phyloP scores from a whole-genome alignment of 176 grass and related monocot species.

The Rhynchospora pubera region DNA sequence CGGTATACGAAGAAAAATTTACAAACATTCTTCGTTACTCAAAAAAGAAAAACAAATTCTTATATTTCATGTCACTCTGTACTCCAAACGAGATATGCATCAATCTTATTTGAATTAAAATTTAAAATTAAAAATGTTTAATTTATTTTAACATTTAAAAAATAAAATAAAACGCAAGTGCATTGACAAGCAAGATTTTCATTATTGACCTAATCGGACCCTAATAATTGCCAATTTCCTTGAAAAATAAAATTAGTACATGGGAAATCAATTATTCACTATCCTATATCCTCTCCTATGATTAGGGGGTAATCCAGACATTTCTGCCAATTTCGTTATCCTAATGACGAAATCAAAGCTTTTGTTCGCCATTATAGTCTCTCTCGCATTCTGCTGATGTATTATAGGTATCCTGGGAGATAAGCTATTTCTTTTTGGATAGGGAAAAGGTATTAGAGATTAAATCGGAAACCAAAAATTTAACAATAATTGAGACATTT shows the following conservation, averaged over 20 bases:
- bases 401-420: not conserved
- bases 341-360: not conserved
- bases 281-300: not conserved
- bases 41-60: too few relatives aligned
- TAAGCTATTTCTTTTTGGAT: not conserved
- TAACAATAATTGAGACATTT: not conserved
- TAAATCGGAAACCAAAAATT: too few relatives aligned
- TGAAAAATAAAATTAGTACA: not conserved
- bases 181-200: too few relatives aligned
- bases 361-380: conserved; percentile 3
- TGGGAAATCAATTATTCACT: not conserved
- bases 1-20: too few relatives aligned
- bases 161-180: too few relatives aligned
- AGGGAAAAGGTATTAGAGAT: not conserved
- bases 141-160: too few relatives aligned
- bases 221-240: not conserved
- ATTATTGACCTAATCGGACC: not conserved
- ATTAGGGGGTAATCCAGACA: not conserved
- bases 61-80: too few relatives aligned
- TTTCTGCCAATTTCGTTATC: not conserved
- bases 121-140: too few relatives aligned
- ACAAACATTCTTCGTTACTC: too few relatives aligned
- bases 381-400: not conserved
- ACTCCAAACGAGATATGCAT: too few relatives aligned
- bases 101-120: too few relatives aligned